Percentiles rank a stretch among this genome's conserved stretches.
Conservation (phyloP, 192 early-diverging fungal genomes). For the Linderina pennispora region DNA sequence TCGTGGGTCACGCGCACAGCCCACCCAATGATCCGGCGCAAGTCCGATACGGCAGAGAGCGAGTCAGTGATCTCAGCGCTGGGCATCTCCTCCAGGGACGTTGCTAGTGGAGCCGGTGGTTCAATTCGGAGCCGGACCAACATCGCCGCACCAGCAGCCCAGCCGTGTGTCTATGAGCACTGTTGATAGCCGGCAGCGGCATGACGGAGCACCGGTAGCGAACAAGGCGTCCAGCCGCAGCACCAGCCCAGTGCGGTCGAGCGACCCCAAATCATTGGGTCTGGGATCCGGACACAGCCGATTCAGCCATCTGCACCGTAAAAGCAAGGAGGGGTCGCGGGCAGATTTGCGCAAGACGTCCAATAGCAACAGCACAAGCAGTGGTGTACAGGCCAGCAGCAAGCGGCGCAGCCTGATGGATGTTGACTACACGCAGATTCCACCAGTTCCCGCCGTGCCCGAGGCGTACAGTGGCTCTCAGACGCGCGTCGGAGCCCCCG, state of each 20-base stretch:
- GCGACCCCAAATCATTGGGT: constrained; percentile 28
- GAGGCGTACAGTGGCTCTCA: constrained; percentile 5
- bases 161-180: constrained; percentile 5
- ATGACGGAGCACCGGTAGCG: neutral
- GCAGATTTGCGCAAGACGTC: neutral
- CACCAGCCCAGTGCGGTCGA: constrained; percentile 10
- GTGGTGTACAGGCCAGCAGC: constrained; percentile 12
- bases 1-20: constrained; percentile 44
- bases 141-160: constrained; percentile 11
- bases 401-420: constrained; percentile 31
- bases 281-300: constrained; percentile 5
- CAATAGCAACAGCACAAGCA: too few relatives aligned
- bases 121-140: constrained; percentile 2
- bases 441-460: constrained; percentile 7
- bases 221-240: constrained; percentile 10
- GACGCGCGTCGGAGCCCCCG: constrained; percentile 1
- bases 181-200: constrained; percentile 2
- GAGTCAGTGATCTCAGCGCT: too few relatives aligned
- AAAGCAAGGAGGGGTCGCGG: constrained; percentile 28
- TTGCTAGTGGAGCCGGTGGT: too few relatives aligned
- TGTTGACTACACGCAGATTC: constrained; percentile 19
- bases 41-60: constrained; percentile 23
- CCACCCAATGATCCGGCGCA: constrained; percentile 46
- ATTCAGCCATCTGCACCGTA: constrained; percentile 26
- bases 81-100: too few relatives aligned